These are phyloP conservation scores for Fusarium oxysporum DNA, from an alignment of 2,329 filamentous ascomycete species.

Conservation along the genomic window DNA sequence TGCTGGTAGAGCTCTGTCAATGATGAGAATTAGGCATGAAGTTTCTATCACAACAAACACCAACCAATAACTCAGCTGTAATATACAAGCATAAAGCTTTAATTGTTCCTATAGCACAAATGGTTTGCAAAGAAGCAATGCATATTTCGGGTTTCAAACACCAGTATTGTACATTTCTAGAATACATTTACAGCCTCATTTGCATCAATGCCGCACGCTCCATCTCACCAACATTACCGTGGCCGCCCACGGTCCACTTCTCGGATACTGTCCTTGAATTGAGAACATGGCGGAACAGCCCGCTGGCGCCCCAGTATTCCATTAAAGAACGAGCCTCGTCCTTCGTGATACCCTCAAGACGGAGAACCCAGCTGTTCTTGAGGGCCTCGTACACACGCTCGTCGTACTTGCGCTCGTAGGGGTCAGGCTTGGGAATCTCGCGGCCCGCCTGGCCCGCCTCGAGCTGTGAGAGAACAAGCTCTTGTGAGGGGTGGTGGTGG, in stretches of 20 bases:
- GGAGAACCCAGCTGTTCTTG: constrained; percentile 62
- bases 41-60: not conserved
- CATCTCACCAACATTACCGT: constrained; percentile 87
- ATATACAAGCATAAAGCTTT: not conserved
- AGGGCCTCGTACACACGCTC: constrained; percentile 65
- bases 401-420: constrained; percentile 69
- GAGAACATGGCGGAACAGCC: constrained; percentile 77
- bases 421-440: constrained; percentile 59
- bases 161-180: constrained; percentile 46
- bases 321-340: constrained; percentile 81
- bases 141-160: constrained; percentile 35
- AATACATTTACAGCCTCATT: constrained; percentile 57
- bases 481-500: constrained; percentile 72
- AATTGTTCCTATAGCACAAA: not conserved
- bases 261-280: constrained; percentile 79
- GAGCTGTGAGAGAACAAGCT: constrained; percentile 73
- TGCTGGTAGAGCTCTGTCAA: constrained; percentile 28
- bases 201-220: constrained; percentile 72
- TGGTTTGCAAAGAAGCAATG: constrained; percentile 14
- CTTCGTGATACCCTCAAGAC: constrained; percentile 76
- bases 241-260: constrained; percentile 85
- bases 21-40: constrained; percentile 21
- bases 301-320: constrained; percentile 94
- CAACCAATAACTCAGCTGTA: not conserved
- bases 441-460: constrained; percentile 56